Evolutionary conservation across 176 grass and related monocot genomes (phyloP).

Genomic region (Musa troglodytarum): DNA sequence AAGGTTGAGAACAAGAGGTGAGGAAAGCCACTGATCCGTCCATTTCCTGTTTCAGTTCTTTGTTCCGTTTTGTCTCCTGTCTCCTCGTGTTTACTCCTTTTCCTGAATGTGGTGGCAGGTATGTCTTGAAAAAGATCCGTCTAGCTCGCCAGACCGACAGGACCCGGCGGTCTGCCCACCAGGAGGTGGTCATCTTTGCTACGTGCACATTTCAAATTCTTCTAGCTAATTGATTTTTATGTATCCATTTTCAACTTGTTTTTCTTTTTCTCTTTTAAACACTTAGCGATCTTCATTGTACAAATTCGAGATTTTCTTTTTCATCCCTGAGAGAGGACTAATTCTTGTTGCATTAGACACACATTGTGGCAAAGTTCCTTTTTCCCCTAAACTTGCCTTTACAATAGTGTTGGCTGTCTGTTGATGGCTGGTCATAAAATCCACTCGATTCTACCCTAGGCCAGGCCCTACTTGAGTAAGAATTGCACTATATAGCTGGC

Average conservation of each 20-base stretch:
- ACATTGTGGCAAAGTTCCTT: not conserved
- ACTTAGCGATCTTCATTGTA: not conserved
- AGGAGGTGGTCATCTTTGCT: slow-evolving; percentile 41
- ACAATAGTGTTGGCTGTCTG: not conserved
- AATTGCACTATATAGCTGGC: not conserved
- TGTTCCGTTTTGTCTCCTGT: not conserved
- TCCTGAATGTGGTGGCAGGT: slow-evolving; percentile 27
- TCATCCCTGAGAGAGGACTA: not conserved
- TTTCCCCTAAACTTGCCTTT: not conserved
- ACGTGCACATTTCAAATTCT: not conserved
- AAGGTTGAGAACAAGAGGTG: slow-evolving; percentile 85
- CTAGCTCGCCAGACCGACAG: slow-evolving; percentile 75
- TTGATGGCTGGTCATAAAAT: not conserved
- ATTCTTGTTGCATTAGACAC: not conserved
- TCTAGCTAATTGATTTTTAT: not conserved
- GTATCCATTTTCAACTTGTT: not conserved
- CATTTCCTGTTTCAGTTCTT: slow-evolving; percentile 9
- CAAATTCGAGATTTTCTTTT: not conserved
- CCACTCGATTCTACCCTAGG: too few species aligned
- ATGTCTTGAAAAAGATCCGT: slow-evolving; percentile 93
- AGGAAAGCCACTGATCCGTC: not conserved
- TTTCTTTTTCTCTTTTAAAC: not conserved
- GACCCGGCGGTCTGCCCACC: slow-evolving; percentile 73
- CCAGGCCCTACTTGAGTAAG: not conserved
- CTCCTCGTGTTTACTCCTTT: not conserved